phyloP scores from a whole-genome alignment of 495 filamentous ascomycete species.

The Penicillium maclennaniae region DNA sequence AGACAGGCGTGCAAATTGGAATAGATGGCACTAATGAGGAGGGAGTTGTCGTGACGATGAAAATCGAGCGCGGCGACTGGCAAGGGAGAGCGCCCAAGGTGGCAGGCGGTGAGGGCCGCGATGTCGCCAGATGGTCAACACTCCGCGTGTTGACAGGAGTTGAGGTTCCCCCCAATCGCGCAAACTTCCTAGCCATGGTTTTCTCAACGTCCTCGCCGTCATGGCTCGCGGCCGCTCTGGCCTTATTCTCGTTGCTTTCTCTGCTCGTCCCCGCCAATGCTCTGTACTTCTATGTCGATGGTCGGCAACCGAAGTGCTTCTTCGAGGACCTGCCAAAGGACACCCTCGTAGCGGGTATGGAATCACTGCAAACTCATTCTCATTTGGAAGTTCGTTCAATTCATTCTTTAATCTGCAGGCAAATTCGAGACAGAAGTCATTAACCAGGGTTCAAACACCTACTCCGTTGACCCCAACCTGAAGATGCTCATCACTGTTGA shows the following conservation, averaged over 20 bases:
- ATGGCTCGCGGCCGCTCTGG: constrained; percentile 38
- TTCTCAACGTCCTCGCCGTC: constrained; percentile 32
- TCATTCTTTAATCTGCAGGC: constrained; percentile 40
- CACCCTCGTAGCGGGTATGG: constrained; percentile 84
- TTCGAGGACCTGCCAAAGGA: constrained; percentile 98
- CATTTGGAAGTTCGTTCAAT: background rate
- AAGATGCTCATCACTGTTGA: constrained; percentile 89
- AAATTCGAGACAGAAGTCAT: constrained; percentile 82
- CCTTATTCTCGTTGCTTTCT: constrained; percentile 38
- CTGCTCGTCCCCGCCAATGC: constrained; percentile 63
- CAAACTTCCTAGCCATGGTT: constrained; percentile 27
- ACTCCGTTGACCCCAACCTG: constrained; percentile 65
- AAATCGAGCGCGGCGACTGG: constrained; percentile 19
- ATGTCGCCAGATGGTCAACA: constrained; percentile 19
- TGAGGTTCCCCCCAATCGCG: constrained; percentile 12
- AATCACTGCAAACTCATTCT: background rate
- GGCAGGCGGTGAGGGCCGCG: constrained; percentile 22
- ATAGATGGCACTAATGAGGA: background rate
- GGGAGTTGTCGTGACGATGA: constrained; percentile 12
- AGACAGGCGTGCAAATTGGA: background rate
- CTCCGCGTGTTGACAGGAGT: constrained; percentile 18
- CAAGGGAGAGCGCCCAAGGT: constrained; percentile 15
- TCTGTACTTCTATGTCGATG: constrained; percentile 95
- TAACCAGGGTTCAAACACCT: constrained; percentile 59
- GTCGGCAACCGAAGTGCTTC: constrained; percentile 71